These are phyloP conservation scores for Multifurca ochricompacta DNA, from an alignment of 768 basidiomycete genomes.

Conservation along the genomic window DNA sequence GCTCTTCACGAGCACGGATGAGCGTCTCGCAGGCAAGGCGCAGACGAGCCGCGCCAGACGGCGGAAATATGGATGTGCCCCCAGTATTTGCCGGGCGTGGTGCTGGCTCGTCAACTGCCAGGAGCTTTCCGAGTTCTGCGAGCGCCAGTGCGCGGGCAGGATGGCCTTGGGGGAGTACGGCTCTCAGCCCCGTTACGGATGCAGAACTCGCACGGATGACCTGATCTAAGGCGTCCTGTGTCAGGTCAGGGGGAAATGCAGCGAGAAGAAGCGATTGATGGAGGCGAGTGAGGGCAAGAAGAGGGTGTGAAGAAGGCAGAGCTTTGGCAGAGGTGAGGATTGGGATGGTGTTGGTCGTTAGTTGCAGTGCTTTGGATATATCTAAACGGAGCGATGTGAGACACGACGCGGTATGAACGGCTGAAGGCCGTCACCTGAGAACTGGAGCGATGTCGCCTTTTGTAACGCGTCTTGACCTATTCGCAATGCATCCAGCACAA, in stretches of 20 bases:
- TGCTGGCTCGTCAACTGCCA: slow-evolving; percentile 67
- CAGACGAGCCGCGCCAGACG: slow-evolving; percentile 57
- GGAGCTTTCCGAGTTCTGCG: slow-evolving; percentile 74
- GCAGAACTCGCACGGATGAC: slow-evolving; percentile 50
- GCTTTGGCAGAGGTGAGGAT: slow-evolving; percentile 53
- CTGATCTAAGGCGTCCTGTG: slow-evolving; percentile 53
- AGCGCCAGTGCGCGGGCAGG: slow-evolving; percentile 69
- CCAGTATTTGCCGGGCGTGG: slow-evolving; percentile 26
- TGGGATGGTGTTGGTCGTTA: slow-evolving; percentile 59
- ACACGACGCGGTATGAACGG: not conserved
- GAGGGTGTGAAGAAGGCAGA: slow-evolving; percentile 65
- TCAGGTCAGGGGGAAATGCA: slow-evolving; percentile 33
- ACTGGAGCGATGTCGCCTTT: slow-evolving; percentile 60
- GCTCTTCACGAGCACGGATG: slow-evolving; percentile 49
- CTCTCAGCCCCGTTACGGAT: slow-evolving; percentile 43
- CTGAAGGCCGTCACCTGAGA: slow-evolving; percentile 37
- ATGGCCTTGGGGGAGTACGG: slow-evolving; percentile 55
- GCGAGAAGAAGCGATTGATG: slow-evolving; percentile 60
- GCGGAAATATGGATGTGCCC: slow-evolving; percentile 42
- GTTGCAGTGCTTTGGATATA: slow-evolving; percentile 39
- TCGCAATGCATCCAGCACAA: slow-evolving; percentile 54
- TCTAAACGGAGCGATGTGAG: slow-evolving; percentile 2
- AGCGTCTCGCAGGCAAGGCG: slow-evolving; percentile 59
- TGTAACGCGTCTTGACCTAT: slow-evolving; percentile 69
- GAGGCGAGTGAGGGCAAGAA: slow-evolving; percentile 66